Base-by-base conservation (phyloP, 2,329 filamentous ascomycete species). In the Fusarium odoratissimum region DNA sequence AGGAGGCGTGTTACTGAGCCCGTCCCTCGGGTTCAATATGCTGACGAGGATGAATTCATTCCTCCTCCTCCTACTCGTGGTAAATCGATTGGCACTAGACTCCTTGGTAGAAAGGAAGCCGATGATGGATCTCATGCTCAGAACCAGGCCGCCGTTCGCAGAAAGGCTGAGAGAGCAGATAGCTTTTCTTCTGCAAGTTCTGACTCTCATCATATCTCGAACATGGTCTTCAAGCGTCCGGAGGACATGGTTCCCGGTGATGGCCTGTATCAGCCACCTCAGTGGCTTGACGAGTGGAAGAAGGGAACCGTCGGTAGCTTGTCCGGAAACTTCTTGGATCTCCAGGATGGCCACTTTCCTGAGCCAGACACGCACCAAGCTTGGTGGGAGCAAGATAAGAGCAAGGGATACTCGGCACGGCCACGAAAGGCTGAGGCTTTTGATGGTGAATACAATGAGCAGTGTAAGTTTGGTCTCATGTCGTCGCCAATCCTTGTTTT, bases 371-470 rank as follows among this genome's bases (percentile, higher is more conserved):
- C 84, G 69, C 85, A 85, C 69, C 87, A 88, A 73, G 84, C 93
- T 4, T 97, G 94, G 94, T 96, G 94, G 94, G 94, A 97, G 78
- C 85, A 86, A 58, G 85, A 82, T 35, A 86, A 79, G 69, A 83
- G 82, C 67, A 84, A 86, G 75, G 82, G 87, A 69, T 81, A 83
- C 59, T 77, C 85, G 2, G 80, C 84, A 6, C 83, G 86, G 38
- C 85, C 84, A n/a, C 84, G 86, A 59, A 89, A 86, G 74, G 89
- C 89, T 1, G 90, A 91, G 71, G 87, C 89, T 0, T 93, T 91
- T 74, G 90, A 92, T 75, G 90, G 90, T 21, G 89, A 91, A 77
- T 91, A 91, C 70, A 91, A 93, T 73, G 89, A 92, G 41, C 87
- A 89, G 70, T 87, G 88, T 84, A 85, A 82, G 83, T 77, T 64